Conservation (phyloP, 2,329 filamentous ascomycete species). For the Pseudogymnoascus sp. region DNA sequence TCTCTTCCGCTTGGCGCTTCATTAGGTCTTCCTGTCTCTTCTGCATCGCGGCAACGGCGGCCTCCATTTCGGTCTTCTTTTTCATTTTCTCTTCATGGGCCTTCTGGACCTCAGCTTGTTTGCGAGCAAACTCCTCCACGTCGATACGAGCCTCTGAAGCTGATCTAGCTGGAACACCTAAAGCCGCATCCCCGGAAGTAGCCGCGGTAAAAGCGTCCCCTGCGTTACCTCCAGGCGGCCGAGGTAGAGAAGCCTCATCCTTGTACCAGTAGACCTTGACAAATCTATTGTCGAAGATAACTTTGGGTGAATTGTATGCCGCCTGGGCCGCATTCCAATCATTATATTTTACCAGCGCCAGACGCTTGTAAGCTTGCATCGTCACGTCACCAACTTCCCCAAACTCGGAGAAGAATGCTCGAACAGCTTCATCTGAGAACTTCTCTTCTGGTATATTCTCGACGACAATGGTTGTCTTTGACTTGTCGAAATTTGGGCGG, state of each 20-base stretch:
- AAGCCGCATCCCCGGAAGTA: conserved; percentile 26
- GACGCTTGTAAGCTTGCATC: conserved; percentile 55
- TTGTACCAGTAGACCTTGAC: conserved; percentile 78
- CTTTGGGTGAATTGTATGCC: conserved; percentile 70
- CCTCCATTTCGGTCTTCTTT: conserved; percentile 56
- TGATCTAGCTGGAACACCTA: conserved; percentile 18
- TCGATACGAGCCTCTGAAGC: conserved; percentile 41
- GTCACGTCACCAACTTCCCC: conserved; percentile 57
- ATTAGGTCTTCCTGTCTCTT: conserved; percentile 55
- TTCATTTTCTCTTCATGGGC: conserved; percentile 57
- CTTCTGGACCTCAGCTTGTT: conserved; percentile 66
- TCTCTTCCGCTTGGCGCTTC: conserved; percentile 58
- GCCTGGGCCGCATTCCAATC: conserved; percentile 58
- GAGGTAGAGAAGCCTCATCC: conserved; percentile 35
- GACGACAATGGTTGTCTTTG: conserved; percentile 63
- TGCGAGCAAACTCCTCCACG: conserved; percentile 59
- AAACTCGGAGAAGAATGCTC: conserved; percentile 65
- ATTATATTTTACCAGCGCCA: conserved; percentile 65
- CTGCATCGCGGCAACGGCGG: conserved; percentile 56
- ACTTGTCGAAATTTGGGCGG: conserved; percentile 54
- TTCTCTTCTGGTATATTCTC: conserved; percentile 70
- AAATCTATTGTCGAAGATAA: conserved; percentile 78
- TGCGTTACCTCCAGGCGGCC: conserved; percentile 21
- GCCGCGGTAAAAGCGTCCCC: conserved; percentile 15
- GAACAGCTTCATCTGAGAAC: conserved; percentile 58